Conservation (phyloP, 2,329 filamentous ascomycete genomes). For the Aureobasidium sp. region DNA sequence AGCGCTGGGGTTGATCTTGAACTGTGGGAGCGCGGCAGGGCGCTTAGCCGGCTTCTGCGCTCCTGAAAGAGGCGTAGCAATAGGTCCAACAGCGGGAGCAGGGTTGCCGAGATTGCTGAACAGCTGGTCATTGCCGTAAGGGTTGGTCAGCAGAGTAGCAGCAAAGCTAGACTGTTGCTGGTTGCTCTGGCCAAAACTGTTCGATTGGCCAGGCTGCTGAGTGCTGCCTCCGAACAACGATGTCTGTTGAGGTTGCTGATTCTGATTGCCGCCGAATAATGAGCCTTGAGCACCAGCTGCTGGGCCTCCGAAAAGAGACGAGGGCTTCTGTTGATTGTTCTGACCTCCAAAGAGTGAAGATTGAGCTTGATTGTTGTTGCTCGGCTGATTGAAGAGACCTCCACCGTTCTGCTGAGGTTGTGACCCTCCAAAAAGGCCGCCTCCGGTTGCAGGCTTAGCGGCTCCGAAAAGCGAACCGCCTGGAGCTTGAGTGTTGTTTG, state of each 20-base stretch:
- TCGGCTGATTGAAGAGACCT: constrained; percentile 25
- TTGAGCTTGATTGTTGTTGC: too few relatives aligned
- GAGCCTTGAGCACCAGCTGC: constrained; percentile 13
- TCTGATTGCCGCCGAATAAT: constrained; percentile 30
- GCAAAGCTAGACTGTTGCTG: constrained; percentile 52
- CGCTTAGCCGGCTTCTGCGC: constrained; percentile 68
- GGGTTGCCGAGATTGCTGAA: constrained; percentile 66
- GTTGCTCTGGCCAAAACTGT: constrained; percentile 44
- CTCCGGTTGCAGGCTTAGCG: constrained; percentile 23
- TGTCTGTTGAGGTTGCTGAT: constrained; percentile 19
- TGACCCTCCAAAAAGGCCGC: constrained; percentile 22
- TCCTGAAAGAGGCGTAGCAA: constrained; percentile 80
- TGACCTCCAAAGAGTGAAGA: constrained; percentile 28
- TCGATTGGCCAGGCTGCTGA: constrained; percentile 35
- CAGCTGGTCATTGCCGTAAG: constrained; percentile 81
- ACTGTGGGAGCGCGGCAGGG: constrained; percentile 67
- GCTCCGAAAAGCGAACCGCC: constrained; percentile 18
- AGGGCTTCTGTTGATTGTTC: constrained; percentile 33
- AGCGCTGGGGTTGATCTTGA: constrained; percentile 76
- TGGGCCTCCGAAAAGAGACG: background rate
- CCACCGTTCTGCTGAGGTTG: constrained; percentile 16
- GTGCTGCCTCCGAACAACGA: constrained; percentile 35
- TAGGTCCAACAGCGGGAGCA: constrained; percentile 68
- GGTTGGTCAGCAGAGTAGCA: constrained; percentile 74
- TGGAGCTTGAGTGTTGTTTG: constrained; percentile 21